phyloP scores from a whole-genome alignment of 352 stramenopile species.

The Elongisporangium prolatum region DNA sequence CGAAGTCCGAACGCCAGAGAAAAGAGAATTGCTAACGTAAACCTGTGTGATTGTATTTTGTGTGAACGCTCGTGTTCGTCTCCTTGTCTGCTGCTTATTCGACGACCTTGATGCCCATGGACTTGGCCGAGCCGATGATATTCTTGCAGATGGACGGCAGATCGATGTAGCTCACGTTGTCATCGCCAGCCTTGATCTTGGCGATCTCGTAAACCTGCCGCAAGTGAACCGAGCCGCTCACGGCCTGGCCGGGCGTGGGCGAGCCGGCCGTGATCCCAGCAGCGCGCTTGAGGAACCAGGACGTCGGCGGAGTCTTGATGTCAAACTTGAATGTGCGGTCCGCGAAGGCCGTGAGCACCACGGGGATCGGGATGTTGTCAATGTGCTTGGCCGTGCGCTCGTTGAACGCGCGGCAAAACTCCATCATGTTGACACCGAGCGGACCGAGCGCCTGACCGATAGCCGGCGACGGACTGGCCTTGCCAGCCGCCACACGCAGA shows the following conservation, averaged over 20 bases:
- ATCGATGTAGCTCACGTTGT: slow-evolving; percentile 91
- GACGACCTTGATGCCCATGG: slow-evolving; percentile 89
- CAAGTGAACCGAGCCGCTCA: slow-evolving; percentile 85
- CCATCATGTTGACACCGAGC: slow-evolving; percentile 99
- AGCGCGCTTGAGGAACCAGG: slow-evolving; percentile 92
- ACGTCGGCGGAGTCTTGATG: slow-evolving; percentile 93
- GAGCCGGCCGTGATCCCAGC: slow-evolving; percentile 83
- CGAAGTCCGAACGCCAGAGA: too few species aligned
- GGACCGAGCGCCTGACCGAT: slow-evolving; percentile 93
- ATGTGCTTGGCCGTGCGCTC: slow-evolving; percentile 90
- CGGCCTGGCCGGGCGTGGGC: slow-evolving; percentile 62
- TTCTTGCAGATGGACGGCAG: slow-evolving; percentile 90
- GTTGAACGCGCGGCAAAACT: slow-evolving; percentile 99
- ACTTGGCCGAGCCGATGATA: slow-evolving; percentile 90
- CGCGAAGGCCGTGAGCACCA: slow-evolving; percentile 90
- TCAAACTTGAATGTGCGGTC: slow-evolving; percentile 97
- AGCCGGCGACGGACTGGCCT: slow-evolving; percentile 81
- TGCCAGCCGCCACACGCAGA: slow-evolving; percentile 80
- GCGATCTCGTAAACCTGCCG: slow-evolving; percentile 98
- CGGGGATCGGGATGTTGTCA: slow-evolving; percentile 90
- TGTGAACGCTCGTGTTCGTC: too few species aligned
- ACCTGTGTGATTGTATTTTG: too few species aligned
- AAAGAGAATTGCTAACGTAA: too few species aligned
- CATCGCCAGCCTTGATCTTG: slow-evolving; percentile 95
- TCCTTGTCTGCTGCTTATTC: slow-evolving; percentile 16